Base-by-base conservation (phyloP, 805 yeast species). In the Yarrowia sp. region DNA sequence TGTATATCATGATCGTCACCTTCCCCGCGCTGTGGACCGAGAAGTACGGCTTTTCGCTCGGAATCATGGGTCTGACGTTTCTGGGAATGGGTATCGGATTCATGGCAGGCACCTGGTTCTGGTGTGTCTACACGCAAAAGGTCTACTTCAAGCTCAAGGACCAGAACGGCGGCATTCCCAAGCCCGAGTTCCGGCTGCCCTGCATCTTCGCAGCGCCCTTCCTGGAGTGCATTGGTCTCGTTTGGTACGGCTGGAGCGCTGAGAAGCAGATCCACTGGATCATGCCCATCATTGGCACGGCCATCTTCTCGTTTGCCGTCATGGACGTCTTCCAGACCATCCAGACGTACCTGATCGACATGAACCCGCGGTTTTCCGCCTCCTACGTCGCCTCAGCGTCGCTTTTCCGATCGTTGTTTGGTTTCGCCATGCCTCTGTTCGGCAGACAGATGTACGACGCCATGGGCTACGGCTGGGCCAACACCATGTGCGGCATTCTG, bases 221-320 rank as follows among this genome's bases (percentile, higher is more conserved):
- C 33, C 68, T 79, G 16, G 77, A 83, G 65, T 85, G 90, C 0
- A 75, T 78, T 13, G 90, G 90, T 0, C 73, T 86, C 41, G 74
- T 86, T 64, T 83, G 88, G 83, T 85, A 83, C 67, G 91, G 90
- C 14, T 86, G 90, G 91, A 79, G 85, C 32, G 85, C 87, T 1
- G 75, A 84, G 67, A 75, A 79, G 31, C 69, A 79, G 29, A 68
- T 83, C 44, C 83, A 78, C 59, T 86, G 87, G 86, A 78, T 86
- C 39, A 81, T 84, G 77, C 87, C 89, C 0, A 74, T 76, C 29
- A 74, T 86, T 29, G 92, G 91, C 2, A 77, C 84, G 16, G 80
- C 76, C 4, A 73, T 87, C 22, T 85, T 84, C 70, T 85, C 86
- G 1, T 79, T 81, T 68, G 83, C 84, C 1, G 71, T 85, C 39